Base-by-base conservation (phyloP, 2,329 filamentous ascomycete species). In the Botrytis byssoidea region DNA sequence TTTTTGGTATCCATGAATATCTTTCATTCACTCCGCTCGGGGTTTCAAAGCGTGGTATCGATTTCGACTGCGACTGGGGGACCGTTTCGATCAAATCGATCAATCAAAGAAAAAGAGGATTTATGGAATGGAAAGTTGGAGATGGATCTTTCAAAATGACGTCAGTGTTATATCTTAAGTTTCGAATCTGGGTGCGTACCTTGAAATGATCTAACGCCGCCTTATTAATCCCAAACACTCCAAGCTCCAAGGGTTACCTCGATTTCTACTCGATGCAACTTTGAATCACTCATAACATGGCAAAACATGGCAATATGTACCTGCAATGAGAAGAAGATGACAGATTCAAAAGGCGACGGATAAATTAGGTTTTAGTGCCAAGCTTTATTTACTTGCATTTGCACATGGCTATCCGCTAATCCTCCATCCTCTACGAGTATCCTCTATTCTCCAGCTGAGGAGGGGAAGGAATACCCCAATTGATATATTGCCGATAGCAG, bases 201-300 rank as follows among this genome's bases (percentile, higher is more conserved):
- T 68, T 68, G 65, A 55, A 29, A 40, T 55, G 46, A 51, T 68
- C 65, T 68, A 55, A 55, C 14, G 65, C 65, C 65, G 65, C 46
- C 46, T 29, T 68, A 67, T 51, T 14, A 7, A 5, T 16, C 25
- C 48, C 10, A 51, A 4, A n/a, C 25, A 10, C 16, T n/a, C 37
- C 9, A 37, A 37, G 35, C 35, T 37, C 35, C 35, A 64, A 63
- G 37, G 25, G n/a, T 32, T 8, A 44, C 14, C 14, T 32, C 3
- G 37, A 6, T 46, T 1, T 14, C 40, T n/a, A n/a, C 14, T 25
- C 16, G 48, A 55, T 55, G 25, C 48, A 16, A 55, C 25, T n/a
- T n/a, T 55, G 48, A 3, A 29, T 29, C 5, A 8, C 12, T 42
- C 20, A 20, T 4, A 46, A 22, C 8, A 48, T 25, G 8, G 22